Base-by-base conservation (phyloP, 805 yeast species). In the Kodamaea kakaduensis region DNA sequence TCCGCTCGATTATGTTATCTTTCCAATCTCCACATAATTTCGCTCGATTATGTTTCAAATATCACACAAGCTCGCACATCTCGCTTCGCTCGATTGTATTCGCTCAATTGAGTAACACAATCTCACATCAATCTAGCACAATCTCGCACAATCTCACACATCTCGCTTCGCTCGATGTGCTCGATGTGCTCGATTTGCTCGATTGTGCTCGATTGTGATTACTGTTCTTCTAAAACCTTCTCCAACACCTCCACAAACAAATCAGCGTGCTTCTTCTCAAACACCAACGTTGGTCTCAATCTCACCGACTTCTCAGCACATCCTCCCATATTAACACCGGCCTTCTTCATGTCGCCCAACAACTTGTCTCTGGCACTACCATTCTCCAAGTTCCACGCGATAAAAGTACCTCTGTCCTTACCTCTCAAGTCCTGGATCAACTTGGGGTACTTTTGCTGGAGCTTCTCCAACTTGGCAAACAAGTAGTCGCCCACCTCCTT, bases 321-420 rank as follows among this genome's bases (percentile, higher is more conserved):
- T 32, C 89, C 94, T 49, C 95, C 95, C 54, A 83, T 73, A 60
- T 85, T 84, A 43, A 83, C 71, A 59, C 95, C 95, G 32, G 56
- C 69, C 31, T 61, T 53, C 64, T 77, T 80, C 73, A 81, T 69
- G 44, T 72, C 77, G 42, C 46, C 47, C 51, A 82, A 61, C 60
- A 85, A 79, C 48, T 67, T 59, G 59, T 81, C 78, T 65, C 95
- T 77, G 17, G 66, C 61, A 37, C 65, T 69, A 26, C 73, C 59
- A 34, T 73, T 51, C 33, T 73, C 72, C 50, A 78, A 61, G 47
- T 82, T 83, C 77, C 86, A 84, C n/a, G 94, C 94, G 58, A 84
- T 75, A 64, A 81, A 84, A 31, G 93, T 83, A 30, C 84, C 94
- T 48, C 78, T 70, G 52, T 68, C 71, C 61, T 82, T 72, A 44